Evolutionary conservation across 495 filamentous ascomycete species (phyloP).

Genomic region (Trichoderma reesei): DNA sequence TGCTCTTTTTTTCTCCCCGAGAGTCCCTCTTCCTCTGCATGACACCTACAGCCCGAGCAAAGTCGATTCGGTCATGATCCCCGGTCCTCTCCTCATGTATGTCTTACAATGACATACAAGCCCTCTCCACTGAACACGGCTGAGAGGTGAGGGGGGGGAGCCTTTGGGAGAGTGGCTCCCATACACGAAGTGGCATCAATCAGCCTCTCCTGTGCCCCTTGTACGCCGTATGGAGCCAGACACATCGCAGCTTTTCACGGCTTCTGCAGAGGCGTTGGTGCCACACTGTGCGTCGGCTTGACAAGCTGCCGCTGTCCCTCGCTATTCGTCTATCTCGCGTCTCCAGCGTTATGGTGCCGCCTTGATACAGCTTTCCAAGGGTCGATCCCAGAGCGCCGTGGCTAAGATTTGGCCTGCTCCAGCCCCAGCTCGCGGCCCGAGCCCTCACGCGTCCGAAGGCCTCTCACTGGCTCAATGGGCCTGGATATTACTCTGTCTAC

Average conservation of each 20-base stretch:
- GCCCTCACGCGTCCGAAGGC: not conserved
- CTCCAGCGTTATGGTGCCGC: not conserved
- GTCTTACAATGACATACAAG: not conserved
- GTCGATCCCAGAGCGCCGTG: not conserved
- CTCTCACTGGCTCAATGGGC: not conserved
- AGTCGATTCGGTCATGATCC: not conserved
- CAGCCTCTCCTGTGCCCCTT: not conserved
- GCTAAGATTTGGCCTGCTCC: not conserved
- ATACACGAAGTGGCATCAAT: too few species aligned
- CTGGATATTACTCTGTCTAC: too few species aligned
- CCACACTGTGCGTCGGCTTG: not conserved
- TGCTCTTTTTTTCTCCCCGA: not conserved
- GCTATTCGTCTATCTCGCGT: slow-evolving; percentile 2
- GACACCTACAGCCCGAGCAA: not conserved
- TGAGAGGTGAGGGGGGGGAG: too few species aligned
- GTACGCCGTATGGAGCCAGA: not conserved
- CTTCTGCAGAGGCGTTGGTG: not conserved
- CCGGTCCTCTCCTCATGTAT: not conserved
- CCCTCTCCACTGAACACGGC: not conserved
- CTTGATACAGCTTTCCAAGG: slow-evolving; percentile 1
- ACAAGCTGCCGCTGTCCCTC: not conserved
- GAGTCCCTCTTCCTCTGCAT: not conserved
- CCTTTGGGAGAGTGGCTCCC: not conserved
- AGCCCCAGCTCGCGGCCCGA: not conserved
- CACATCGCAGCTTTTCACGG: not conserved